Base-by-base conservation (phyloP, 352 stramenopile genomes). In the Pythium phragmiticola region DNA sequence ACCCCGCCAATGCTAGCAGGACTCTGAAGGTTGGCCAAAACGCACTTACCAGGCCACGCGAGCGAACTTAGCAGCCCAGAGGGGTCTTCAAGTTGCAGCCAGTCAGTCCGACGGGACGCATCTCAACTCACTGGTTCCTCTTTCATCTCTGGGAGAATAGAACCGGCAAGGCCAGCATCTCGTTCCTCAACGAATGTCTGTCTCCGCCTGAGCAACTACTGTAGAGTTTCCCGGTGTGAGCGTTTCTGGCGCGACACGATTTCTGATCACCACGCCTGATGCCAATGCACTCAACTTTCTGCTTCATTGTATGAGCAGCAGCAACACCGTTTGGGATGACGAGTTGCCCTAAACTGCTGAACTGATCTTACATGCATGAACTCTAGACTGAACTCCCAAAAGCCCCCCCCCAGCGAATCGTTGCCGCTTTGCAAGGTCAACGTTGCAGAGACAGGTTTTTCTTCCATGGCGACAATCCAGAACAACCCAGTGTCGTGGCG, bases 401-500 rank as follows among this genome's bases (percentile, higher is more conserved):
- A 21, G 21, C 0, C 21, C 21, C 21, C 42, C 33, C 41, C 28
- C 26, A 53, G 53, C 42, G 41, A 45, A 21, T 42, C 42, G 43
- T 51, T 61, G 30, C 55, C 30, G 4, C n/a, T 30, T 21, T 6
- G 30, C 16, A 12, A 14, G 43, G 37, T 36, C 34, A 39, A 39
- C 34, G 34, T 39, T 39, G 7, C 11, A 13, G 23, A 45, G 9
- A 34, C 8, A 3, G 45, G 21, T 21, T 21, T 60, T 68, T 68
- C 47, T 68, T 68, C 62, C 62, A 68, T 63, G 54, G 62, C 62
- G 54, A 59, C 62, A 68, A 63, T 68, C 55, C 54, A 63, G 60
- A 57, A 56, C 30, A 28, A 51, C 28, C 30, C 50, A 56, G 60
- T 28, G 51, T 4, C 37, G 3, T 34, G 47, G 28, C 19, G 37